phyloP scores from a whole-genome alignment of 345 rosid species.

The Arabidopsis suecica region DNA sequence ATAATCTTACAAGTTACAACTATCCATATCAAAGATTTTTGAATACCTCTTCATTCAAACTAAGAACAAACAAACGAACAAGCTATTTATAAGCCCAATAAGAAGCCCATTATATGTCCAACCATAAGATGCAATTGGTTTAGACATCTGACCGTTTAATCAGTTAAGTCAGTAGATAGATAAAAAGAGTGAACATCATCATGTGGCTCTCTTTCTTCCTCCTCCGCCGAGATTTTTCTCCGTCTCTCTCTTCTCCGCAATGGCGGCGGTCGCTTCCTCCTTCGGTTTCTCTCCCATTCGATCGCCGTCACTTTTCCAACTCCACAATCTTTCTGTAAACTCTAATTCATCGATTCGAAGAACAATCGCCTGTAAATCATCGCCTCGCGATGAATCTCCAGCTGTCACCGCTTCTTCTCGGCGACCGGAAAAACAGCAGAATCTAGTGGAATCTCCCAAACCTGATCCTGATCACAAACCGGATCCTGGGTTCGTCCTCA shows the following conservation, averaged over 20 bases:
- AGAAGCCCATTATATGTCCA: constrained; percentile 23
- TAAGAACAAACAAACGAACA: not conserved
- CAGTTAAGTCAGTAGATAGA: constrained; percentile 33
- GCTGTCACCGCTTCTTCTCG: constrained; percentile 37
- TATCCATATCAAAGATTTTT: not conserved
- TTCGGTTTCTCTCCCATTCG: constrained; percentile 37
- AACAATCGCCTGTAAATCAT: constrained; percentile 43
- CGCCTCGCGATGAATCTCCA: constrained; percentile 41
- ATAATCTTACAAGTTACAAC: not conserved
- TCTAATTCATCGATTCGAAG: constrained; percentile 39
- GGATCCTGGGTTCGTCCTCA: constrained; percentile 40
- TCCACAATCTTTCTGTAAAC: constrained; percentile 23
- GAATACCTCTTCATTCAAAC: no score
- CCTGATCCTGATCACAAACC: constrained; percentile 39
- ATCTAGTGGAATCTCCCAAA: constrained; percentile 28
- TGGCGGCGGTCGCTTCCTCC: constrained; percentile 54
- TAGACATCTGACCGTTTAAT: constrained; percentile 39
- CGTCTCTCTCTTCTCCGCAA: constrained; percentile 28
- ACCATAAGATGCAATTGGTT: not conserved
- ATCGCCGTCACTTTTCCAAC: constrained; percentile 12
- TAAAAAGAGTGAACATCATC: constrained; percentile 18
- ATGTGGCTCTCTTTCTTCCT: constrained; percentile 38
- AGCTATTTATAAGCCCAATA: constrained; percentile 6
- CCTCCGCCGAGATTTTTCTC: constrained; percentile 33
- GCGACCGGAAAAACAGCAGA: constrained; percentile 2